A percentile compares a stretch with the other conserved stretches of the same genome.
Evolutionary conservation across 2,329 filamentous ascomycete genomes (phyloP).

Genomic region (Cladosporium sp.): DNA sequence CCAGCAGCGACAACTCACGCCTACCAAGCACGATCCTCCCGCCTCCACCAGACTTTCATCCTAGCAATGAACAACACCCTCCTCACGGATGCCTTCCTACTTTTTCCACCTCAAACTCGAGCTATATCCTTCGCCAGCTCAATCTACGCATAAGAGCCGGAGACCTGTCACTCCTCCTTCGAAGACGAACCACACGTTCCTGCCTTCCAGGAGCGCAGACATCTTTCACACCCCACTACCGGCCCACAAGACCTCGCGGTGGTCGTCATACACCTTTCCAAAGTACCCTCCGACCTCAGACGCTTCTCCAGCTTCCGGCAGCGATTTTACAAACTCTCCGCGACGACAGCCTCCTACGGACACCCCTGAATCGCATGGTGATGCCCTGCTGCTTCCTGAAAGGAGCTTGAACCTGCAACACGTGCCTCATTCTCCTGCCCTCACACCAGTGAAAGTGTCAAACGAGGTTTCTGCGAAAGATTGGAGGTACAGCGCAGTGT

Average conservation of each 20-base stretch:
- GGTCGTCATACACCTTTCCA: constrained; percentile 27
- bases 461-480: constrained; percentile 56
- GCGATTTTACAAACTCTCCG: constrained; percentile 12
- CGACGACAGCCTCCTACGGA: constrained; percentile 1
- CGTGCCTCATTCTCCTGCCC: constrained; percentile 30
- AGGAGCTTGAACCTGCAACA: constrained; percentile 33
- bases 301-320: neutral
- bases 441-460: constrained; percentile 34
- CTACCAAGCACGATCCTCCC: no score
- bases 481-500: constrained; percentile 77
- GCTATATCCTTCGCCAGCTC: constrained; percentile 44
- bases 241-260: constrained; percentile 37
- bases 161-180: neutral
- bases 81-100: constrained; percentile 39
- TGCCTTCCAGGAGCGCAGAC: constrained; percentile 39
- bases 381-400: constrained; percentile 33
- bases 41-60: neutral
- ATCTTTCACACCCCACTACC: constrained; percentile 45
- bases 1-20: no score
- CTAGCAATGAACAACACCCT: constrained; percentile 1
- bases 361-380: constrained; percentile 28
- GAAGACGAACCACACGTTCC: constrained; percentile 25
- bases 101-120: constrained; percentile 62
- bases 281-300: constrained; percentile 10
- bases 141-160: neutral